A percentile compares a stretch with the other conserved stretches of the same genome.
Conservation (phyloP, 805 yeast genomes). For the Candida sphagnicola region DNA sequence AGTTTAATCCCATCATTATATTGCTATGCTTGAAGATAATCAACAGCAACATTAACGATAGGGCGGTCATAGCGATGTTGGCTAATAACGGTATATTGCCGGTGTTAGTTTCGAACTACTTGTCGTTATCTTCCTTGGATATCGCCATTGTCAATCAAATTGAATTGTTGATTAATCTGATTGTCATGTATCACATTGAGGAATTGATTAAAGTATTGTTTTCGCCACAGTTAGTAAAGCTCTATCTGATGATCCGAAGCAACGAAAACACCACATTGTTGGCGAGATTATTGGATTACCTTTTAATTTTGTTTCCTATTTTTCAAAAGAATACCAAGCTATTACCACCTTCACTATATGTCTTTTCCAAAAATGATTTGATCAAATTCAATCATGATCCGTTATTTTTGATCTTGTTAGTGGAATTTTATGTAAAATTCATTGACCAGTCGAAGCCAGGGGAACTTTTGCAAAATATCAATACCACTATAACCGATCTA, state of each 20-base stretch:
- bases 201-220: not conserved
- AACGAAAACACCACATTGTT: slow-evolving; percentile 12
- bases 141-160: slow-evolving; percentile 9
- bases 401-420: slow-evolving; percentile 18
- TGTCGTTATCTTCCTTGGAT: slow-evolving; percentile 3
- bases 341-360: slow-evolving; percentile 7
- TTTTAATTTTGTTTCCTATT: slow-evolving; percentile 12
- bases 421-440: slow-evolving; percentile 22
- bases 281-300: slow-evolving; percentile 17
- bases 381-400: slow-evolving; percentile 18
- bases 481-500: not conserved
- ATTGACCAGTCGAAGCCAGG: slow-evolving; percentile 8
- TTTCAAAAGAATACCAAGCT: slow-evolving; percentile 3
- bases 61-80: not conserved
- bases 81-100: not conserved
- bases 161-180: slow-evolving; percentile 6
- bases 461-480: not conserved
- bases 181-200: not conserved
- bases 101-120: slow-evolving; percentile 3
- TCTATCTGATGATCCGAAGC: slow-evolving; percentile 8
- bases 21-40: slow-evolving; percentile 9
- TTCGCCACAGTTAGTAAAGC: slow-evolving; percentile 4
- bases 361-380: slow-evolving; percentile 12
- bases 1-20: not conserved
- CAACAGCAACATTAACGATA: slow-evolving; percentile 5